Percentiles rank a stretch among this genome's conserved stretches.
These are phyloP conservation scores for Stygiomarasmius scandens DNA, from an alignment of 1,284 basidiomycete genomes.

Conservation along the genomic window DNA sequence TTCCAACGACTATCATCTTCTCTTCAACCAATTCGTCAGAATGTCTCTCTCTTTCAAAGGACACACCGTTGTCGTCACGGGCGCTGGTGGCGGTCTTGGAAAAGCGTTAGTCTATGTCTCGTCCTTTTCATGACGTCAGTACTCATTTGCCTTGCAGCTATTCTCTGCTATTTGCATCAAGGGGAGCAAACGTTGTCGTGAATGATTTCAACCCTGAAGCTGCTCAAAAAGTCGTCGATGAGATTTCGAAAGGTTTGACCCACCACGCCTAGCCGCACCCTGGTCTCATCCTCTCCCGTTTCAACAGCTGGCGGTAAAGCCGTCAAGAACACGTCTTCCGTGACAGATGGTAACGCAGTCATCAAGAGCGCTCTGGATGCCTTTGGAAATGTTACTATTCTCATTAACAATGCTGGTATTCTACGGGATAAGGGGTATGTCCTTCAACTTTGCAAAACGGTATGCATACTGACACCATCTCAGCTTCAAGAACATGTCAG, in stretches of 20 bases:
- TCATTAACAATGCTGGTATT: constrained; percentile 98
- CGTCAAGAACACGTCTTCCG: constrained; percentile 86
- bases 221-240: constrained; percentile 91
- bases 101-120: constrained; percentile 67
- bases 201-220: constrained; percentile 92
- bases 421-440: constrained; percentile 79
- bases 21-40: constrained; percentile 16
- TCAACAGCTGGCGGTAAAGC: constrained; percentile 83
- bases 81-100: constrained; percentile 94
- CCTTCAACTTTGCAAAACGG: not conserved
- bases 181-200: constrained; percentile 93
- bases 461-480: not conserved
- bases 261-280: not conserved
- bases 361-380: constrained; percentile 87
- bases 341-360: constrained; percentile 86
- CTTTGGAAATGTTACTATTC: constrained; percentile 82
- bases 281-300: not conserved
- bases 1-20: constrained; percentile 8
- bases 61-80: constrained; percentile 93
- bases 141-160: constrained; percentile 57
- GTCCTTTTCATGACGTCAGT: not conserved
- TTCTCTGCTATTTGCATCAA: constrained; percentile 85
- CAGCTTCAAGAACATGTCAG: constrained; percentile 92
- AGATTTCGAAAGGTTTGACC: constrained; percentile 79
- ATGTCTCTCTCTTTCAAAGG: constrained; percentile 85